Conservation (phyloP, 2,329 filamentous ascomycete genomes). For the Epichloe baconii region DNA sequence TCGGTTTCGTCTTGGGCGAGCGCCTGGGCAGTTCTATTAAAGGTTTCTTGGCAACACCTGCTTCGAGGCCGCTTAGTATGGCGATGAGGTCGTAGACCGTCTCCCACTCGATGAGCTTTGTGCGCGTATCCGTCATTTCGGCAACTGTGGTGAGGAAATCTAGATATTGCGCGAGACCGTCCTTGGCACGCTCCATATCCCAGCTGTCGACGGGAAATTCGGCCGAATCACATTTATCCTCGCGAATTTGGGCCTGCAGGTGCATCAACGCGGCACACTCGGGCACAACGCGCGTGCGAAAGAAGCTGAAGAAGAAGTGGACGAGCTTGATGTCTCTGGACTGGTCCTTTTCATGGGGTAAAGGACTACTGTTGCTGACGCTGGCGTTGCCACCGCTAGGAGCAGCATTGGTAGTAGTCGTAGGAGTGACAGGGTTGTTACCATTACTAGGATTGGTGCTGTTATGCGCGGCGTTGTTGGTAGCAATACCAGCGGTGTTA, state of each 20-base stretch:
- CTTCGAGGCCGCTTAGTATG: conserved; percentile 74
- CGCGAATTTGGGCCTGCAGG: conserved; percentile 78
- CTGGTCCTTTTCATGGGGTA: conserved; percentile 32
- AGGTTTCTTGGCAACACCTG: conserved; percentile 72
- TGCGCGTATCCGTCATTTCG: conserved; percentile 71
- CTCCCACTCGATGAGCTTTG: conserved; percentile 83
- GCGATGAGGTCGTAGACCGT: conserved; percentile 80
- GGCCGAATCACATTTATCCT: conserved; percentile 58
- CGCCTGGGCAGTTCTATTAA: conserved; percentile 36
- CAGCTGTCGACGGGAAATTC: conserved; percentile 92
- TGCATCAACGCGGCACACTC: conserved; percentile 93
- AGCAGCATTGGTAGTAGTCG: neutral
- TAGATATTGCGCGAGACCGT: conserved; percentile 85
- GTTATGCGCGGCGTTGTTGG: conserved; percentile 18
- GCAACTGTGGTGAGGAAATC: conserved; percentile 87
- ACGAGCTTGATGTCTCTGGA: conserved; percentile 49
- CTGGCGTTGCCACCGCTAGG: conserved; percentile 13
- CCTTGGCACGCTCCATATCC: conserved; percentile 96
- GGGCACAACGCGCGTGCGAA: conserved; percentile 82
- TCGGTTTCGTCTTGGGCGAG: conserved; percentile 11
- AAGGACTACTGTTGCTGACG: conserved; percentile 20
- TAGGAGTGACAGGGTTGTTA: neutral
- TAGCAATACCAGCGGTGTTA: neutral
- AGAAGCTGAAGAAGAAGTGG: conserved; percentile 85
- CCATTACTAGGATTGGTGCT: conserved; percentile 18